Base-by-base conservation (phyloP, 768 basidiomycete species). In the Lenzites betulinus region DNA sequence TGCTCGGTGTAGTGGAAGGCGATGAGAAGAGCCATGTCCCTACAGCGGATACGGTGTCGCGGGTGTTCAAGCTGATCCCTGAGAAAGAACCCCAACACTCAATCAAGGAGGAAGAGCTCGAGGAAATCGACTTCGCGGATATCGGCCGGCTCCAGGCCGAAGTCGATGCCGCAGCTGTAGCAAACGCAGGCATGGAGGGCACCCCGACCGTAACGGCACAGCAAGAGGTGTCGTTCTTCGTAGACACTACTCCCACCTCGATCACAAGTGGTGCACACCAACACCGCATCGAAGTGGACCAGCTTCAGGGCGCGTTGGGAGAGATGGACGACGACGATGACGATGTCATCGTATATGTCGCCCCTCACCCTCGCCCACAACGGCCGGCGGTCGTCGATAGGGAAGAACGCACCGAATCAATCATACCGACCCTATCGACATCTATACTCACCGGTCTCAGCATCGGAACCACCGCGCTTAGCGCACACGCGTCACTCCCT, bases 331-430 rank as follows among this genome's bases (percentile, higher is more conserved):
- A 58, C 25, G 65, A 67, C n/a, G 85, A 85, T 30, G 87, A 89
- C 20, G 90, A 92, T 57, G 69, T 82, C 4, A 91, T 92, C 55
- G 89, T 92, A 11, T 92, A 92, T 67, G 86, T 85, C 25, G 89
- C 89, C 0, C 90, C 90, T 0, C 82, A 89, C 67, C 90, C 89
- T 5, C 82, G 87, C 1, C 66, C 66, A 20, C 51, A 38, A 8
- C 54, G 43, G 33, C 22, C 70, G 23, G 7, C 41, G 20, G 51
- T 66, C 11, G 9, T 57, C n/a, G n/a, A n/a, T 33, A 33, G 30
- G 30, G 6, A 33, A 33, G 30, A 33, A 42, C n/a, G 62, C 6
- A 66, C 66, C 1, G 59, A 12, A 57, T 9, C 62, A 66, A 5
- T 15, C 7, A 8, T 33, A 23, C 16, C 33, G 26, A 18, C 28